Percentiles rank a stretch among this genome's conserved stretches.
Evolutionary conservation across 2,329 filamentous ascomycete genomes (phyloP).

Genomic region (Cladophialophora psammophila): DNA sequence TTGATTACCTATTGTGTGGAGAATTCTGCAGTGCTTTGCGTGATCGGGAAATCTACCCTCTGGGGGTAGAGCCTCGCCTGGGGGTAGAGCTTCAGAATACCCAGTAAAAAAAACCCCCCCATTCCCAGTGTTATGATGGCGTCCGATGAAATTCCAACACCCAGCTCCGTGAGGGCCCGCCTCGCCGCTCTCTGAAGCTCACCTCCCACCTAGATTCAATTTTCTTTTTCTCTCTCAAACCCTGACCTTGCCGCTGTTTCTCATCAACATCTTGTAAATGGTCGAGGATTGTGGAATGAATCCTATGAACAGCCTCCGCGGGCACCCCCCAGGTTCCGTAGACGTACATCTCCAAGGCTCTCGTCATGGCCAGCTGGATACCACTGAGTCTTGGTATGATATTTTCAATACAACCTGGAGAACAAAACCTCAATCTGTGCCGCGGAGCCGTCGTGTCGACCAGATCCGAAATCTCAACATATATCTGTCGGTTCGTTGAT

Average conservation of each 20-base stretch:
- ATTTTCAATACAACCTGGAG: background rate
- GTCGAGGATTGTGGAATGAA: background rate
- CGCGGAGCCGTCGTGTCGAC: background rate
- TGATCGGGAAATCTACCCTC: no score
- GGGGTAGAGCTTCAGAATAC: no score
- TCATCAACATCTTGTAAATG: background rate
- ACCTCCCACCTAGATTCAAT: background rate
- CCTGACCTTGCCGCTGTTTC: background rate
- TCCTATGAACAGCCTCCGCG: background rate
- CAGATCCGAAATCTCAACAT: background rate
- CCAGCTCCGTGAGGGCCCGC: background rate
- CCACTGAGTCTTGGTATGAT: constrained; percentile 1
- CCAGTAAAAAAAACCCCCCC: no score
- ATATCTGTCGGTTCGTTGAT: background rate
- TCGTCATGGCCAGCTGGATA: background rate
- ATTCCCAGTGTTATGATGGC: background rate
- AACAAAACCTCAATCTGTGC: constrained; percentile 6
- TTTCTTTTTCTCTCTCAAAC: background rate
- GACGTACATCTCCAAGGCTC: background rate
- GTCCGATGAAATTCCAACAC: background rate
- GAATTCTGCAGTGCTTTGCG: no score
- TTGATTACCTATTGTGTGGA: no score
- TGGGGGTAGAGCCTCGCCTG: no score
- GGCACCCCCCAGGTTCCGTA: constrained; percentile 1
- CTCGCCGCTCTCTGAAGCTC: background rate